Evolutionary conservation across 1,139 yeast species (phyloP).

Genomic region (Suhomyces bokatorum): DNA sequence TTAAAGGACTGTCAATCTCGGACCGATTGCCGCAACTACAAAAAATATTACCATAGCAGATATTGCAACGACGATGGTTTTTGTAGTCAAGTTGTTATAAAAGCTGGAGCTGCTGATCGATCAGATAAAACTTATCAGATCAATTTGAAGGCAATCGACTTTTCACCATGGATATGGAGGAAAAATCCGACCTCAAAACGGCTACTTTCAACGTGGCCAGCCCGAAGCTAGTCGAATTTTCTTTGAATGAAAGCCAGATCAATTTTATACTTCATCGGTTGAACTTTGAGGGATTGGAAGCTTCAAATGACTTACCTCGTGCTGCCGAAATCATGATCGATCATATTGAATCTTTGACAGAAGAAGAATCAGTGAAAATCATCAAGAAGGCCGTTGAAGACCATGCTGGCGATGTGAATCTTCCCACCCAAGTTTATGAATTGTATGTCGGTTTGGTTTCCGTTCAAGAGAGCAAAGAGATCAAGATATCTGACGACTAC

Average conservation of each 20-base stretch:
- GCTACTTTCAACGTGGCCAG: background rate
- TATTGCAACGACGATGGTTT: background rate
- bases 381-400: conserved; percentile 19
- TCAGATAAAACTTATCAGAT: background rate
- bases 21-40: background rate
- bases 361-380: conserved; percentile 21
- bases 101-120: background rate
- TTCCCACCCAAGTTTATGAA: conserved; percentile 1
- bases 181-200: background rate
- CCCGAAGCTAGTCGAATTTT: background rate
- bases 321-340: conserved; percentile 24
- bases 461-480: too few species aligned
- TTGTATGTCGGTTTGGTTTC: background rate
- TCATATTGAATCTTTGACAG: conserved; percentile 20
- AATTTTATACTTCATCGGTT: conserved; percentile 27
- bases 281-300: conserved; percentile 26
- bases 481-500: background rate
- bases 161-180: background rate
- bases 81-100: background rate
- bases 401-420: conserved; percentile 27
- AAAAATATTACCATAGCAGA: background rate
- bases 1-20: background rate
- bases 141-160: background rate
- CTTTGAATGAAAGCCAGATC: conserved; percentile 26
- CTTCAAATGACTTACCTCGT: conserved; percentile 33